Percentiles rank a stretch among this genome's conserved stretches.
phyloP scores from a whole-genome alignment of 345 rosid species.

The Eucalyptus cloeziana region DNA sequence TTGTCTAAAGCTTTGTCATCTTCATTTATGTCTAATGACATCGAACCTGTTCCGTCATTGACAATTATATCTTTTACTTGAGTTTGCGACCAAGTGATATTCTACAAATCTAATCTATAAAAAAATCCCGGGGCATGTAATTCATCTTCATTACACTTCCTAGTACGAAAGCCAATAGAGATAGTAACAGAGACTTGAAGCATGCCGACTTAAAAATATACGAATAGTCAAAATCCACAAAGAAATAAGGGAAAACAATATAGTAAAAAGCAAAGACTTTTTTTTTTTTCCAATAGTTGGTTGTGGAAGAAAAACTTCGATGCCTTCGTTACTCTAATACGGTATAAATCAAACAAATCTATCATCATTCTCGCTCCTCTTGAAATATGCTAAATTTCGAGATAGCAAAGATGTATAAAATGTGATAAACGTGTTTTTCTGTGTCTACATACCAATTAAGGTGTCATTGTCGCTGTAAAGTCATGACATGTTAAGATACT shows the following conservation, averaged over 20 bases:
- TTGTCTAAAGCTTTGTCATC: not conserved
- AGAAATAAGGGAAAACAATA: not conserved
- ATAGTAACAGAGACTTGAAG: not conserved
- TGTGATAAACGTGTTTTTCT: not conserved
- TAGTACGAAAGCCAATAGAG: not conserved
- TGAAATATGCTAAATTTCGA: not conserved
- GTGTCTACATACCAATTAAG: not conserved
- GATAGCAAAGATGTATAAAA: not conserved
- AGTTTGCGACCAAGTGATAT: not conserved
- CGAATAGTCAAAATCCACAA: not conserved
- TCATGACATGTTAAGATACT: not conserved
- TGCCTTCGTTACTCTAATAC: not conserved
- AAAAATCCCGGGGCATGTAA: not conserved
- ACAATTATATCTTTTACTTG: not conserved
- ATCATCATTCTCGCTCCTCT: not conserved
- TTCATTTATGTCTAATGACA: not conserved
- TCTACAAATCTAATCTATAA: not conserved
- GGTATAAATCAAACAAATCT: not conserved
- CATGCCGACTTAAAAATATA: not conserved
- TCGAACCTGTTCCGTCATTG: not conserved
- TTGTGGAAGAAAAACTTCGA: not conserved
- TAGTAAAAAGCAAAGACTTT: not conserved
- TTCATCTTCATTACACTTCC: not conserved
- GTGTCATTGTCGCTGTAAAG: accelerated
- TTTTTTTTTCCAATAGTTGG: not conserved